Conservation (phyloP, 805 yeast species). For the Lipomyces yamadae region DNA sequence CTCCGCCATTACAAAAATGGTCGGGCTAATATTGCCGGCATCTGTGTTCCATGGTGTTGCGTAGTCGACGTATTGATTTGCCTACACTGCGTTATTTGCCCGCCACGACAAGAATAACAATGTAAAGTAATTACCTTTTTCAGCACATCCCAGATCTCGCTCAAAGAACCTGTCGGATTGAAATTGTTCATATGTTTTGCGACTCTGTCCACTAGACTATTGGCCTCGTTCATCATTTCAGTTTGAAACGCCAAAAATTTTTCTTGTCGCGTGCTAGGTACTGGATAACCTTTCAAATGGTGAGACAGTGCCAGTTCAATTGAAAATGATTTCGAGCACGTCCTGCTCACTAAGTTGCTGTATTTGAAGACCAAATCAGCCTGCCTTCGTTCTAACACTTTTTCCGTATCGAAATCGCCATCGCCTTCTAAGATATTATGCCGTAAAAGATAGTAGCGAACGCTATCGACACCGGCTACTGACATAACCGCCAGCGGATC, state of each 20-base stretch:
- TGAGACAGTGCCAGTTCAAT: slow-evolving; percentile 12
- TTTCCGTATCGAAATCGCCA: slow-evolving; percentile 72
- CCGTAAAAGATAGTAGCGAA: slow-evolving; percentile 76
- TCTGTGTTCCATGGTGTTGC: slow-evolving; percentile 71
- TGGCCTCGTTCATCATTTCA: slow-evolving; percentile 1
- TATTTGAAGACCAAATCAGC: slow-evolving; percentile 74
- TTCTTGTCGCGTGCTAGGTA: slow-evolving; percentile 3
- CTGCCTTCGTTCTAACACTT: slow-evolving; percentile 53
- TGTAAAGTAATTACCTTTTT: neutral
- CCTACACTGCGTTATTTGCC: slow-evolving; percentile 38
- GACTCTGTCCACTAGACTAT: slow-evolving; percentile 8
- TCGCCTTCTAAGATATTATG: slow-evolving; percentile 77
- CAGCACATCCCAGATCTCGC: slow-evolving; percentile 59
- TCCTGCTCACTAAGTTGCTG: slow-evolving; percentile 77
- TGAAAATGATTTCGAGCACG: slow-evolving; percentile 72
- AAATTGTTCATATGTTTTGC: slow-evolving; percentile 43
- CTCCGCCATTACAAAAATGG: slow-evolving; percentile 70
- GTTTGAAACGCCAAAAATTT: slow-evolving; percentile 12
- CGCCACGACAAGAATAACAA: neutral
- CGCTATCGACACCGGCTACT: slow-evolving; percentile 62
- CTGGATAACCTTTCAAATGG: slow-evolving; percentile 5
- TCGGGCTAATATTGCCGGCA: slow-evolving; percentile 38
- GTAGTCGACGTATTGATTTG: slow-evolving; percentile 70
- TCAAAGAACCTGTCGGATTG: slow-evolving; percentile 61
- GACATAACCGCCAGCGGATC: slow-evolving; percentile 76